phyloP scores from a whole-genome alignment of 345 rosid genomes.

The Conringia planisiliqua region DNA sequence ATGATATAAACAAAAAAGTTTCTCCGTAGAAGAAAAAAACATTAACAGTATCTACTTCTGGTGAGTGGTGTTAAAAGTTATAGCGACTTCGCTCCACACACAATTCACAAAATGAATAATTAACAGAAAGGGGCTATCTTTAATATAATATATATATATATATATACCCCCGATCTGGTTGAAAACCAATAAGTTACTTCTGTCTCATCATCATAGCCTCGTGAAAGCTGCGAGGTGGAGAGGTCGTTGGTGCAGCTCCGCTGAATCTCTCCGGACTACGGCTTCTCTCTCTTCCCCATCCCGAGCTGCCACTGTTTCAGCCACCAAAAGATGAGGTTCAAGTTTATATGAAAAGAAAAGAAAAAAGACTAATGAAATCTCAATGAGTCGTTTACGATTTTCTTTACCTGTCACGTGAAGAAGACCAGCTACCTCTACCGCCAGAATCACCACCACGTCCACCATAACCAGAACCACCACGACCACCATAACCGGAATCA shows the following conservation, averaged over 20 bases:
- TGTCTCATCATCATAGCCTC: slow-evolving; percentile 33
- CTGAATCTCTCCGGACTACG: slow-evolving; percentile 55
- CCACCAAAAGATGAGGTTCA: neutral
- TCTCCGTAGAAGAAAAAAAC: neutral
- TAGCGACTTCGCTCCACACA: slow-evolving; percentile 6
- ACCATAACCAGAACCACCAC: slow-evolving; percentile 52
- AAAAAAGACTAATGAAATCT: neutral
- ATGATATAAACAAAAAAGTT: slow-evolving; percentile 18
- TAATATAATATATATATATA: neutral
- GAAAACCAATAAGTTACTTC: neutral
- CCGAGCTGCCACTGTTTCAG: slow-evolving; percentile 42
- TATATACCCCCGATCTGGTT: neutral
- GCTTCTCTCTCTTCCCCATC: slow-evolving; percentile 47
- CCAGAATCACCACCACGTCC: slow-evolving; percentile 50
- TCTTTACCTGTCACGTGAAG: slow-evolving; percentile 62
- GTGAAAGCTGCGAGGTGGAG: slow-evolving; percentile 34
- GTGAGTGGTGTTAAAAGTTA: neutral
- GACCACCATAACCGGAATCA: slow-evolving; percentile 33
- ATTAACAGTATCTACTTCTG: slow-evolving; percentile 4
- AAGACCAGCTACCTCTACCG: slow-evolving; percentile 46
- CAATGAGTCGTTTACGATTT: neutral
- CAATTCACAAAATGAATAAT: slow-evolving; percentile 12
- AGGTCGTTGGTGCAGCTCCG: slow-evolving; percentile 12
- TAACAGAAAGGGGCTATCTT: neutral
- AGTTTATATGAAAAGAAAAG: neutral